Evolutionary conservation across 1,284 basidiomycete species (phyloP).

Genomic region (Psilocybe mexicana): DNA sequence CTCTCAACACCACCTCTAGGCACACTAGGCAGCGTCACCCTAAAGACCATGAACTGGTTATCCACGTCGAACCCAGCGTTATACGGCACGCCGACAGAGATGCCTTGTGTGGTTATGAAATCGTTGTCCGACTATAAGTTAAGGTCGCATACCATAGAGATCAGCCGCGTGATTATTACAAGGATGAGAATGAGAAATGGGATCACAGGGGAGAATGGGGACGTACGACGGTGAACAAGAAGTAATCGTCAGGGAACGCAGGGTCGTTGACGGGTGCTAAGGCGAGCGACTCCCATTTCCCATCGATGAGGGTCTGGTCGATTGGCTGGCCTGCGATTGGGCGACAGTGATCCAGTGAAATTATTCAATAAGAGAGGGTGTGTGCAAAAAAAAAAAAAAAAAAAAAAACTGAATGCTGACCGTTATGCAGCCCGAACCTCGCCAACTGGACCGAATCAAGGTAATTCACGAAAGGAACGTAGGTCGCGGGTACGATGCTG

Average conservation of each 20-base stretch:
- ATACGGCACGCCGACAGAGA: slow-evolving; percentile 53
- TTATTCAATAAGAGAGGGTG: too few species aligned
- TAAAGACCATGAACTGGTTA: slow-evolving; percentile 69
- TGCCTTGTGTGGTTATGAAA: slow-evolving; percentile 61
- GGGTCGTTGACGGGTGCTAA: slow-evolving; percentile 56
- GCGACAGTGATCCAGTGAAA: too few species aligned
- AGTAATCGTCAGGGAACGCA: slow-evolving; percentile 61
- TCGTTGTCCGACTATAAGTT: slow-evolving; percentile 71
- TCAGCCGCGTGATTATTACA: too few species aligned
- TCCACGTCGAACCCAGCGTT: slow-evolving; percentile 58
- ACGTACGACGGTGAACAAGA: slow-evolving; percentile 61
- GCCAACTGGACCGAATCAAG: slow-evolving; percentile 52
- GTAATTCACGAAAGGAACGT: slow-evolving; percentile 57
- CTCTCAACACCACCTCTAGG: slow-evolving; percentile 9
- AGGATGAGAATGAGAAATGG: too few species aligned
- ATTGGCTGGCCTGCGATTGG: slow-evolving; percentile 31
- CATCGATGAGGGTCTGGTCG: slow-evolving; percentile 58
- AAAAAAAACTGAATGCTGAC: slow-evolving; percentile 22
- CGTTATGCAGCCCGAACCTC: slow-evolving; percentile 65
- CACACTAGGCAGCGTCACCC: slow-evolving; percentile 57
- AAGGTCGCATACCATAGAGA: too few species aligned
- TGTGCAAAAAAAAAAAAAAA: too few species aligned
- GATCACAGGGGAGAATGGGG: too few species aligned
- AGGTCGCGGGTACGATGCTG: slow-evolving; percentile 54
- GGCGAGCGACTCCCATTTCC: slow-evolving; percentile 71